Conservation (phyloP, 495 filamentous ascomycete genomes). For the Penicillium diatomitis region DNA sequence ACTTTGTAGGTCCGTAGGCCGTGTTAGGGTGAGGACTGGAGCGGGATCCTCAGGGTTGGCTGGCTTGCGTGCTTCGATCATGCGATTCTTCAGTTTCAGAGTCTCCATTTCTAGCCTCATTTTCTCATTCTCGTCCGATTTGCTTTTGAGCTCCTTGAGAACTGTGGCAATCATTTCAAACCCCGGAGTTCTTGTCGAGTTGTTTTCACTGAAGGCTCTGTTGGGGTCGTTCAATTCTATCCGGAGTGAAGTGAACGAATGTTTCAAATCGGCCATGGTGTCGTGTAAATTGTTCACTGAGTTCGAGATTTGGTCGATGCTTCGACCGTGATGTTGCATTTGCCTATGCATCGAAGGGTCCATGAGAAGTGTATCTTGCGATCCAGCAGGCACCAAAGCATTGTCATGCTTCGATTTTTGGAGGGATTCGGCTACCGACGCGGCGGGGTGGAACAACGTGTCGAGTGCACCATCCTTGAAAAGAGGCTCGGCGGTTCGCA, state of each 20-base stretch:
- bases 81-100: conserved; percentile 33
- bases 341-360: conserved; percentile 26
- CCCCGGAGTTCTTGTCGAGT: conserved; percentile 8
- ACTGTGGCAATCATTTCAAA: conserved; percentile 39
- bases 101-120: conserved; percentile 38
- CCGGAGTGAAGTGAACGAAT: conserved; percentile 34
- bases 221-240: conserved; percentile 32
- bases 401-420: conserved; percentile 13
- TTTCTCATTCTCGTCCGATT: conserved; percentile 39
- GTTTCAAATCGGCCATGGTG: conserved; percentile 38
- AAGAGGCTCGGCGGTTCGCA: conserved; percentile 33
- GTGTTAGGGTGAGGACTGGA: conserved; percentile 9
- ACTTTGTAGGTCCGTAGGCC: conserved; percentile 24
- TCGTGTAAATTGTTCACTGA: conserved; percentile 38
- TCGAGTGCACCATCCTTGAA: conserved; percentile 32
- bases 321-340: conserved; percentile 35
- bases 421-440: conserved; percentile 11
- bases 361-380: conserved; percentile 10
- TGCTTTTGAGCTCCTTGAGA: conserved; percentile 34
- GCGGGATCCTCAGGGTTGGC: conserved; percentile 1
- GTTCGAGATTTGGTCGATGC: conserved; percentile 35
- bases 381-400: conserved; percentile 21
- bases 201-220: conserved; percentile 11
- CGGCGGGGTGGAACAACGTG: conserved; percentile 16
- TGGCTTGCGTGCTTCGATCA: conserved; percentile 24